Evolutionary conservation across 2,329 filamentous ascomycete species (phyloP).

Genomic region (Ceratocystis variospora): DNA sequence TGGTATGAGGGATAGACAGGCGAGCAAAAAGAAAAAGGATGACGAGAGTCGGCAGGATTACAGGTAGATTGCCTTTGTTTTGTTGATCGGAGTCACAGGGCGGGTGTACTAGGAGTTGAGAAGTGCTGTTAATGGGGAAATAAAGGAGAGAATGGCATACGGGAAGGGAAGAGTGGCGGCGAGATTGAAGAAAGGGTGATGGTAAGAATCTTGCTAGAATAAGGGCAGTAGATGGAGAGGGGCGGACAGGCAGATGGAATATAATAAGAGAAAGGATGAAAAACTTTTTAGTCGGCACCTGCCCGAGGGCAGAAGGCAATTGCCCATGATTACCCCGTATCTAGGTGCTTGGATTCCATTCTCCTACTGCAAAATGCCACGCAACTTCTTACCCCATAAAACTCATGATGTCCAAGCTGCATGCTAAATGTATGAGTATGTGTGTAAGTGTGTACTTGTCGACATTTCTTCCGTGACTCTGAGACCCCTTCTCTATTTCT

Average conservation of each 20-base stretch:
- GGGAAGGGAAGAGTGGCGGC: no score
- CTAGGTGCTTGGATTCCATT: no score
- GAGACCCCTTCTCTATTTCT: not conserved
- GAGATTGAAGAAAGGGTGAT: no score
- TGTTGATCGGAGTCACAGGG: not conserved
- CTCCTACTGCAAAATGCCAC: no score
- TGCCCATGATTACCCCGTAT: no score
- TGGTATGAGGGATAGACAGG: not conserved
- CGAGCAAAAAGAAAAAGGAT: not conserved
- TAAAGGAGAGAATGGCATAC: not conserved
- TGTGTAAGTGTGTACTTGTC: not conserved
- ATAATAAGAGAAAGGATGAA: no score
- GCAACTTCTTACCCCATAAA: no score
- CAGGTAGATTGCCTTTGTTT: not conserved
- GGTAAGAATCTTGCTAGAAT: no score
- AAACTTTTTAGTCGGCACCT: no score
- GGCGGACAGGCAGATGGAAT: no score
- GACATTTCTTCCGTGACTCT: not conserved
- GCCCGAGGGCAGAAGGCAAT: no score
- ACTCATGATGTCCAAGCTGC: not conserved
- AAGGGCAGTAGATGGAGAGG: no score
- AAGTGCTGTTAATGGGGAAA: not conserved
- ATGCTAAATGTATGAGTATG: not conserved
- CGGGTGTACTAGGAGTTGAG: not conserved
- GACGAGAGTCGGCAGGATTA: not conserved